phyloP scores from a whole-genome alignment of 495 filamentous ascomycete genomes.

The Neurospora sp. region DNA sequence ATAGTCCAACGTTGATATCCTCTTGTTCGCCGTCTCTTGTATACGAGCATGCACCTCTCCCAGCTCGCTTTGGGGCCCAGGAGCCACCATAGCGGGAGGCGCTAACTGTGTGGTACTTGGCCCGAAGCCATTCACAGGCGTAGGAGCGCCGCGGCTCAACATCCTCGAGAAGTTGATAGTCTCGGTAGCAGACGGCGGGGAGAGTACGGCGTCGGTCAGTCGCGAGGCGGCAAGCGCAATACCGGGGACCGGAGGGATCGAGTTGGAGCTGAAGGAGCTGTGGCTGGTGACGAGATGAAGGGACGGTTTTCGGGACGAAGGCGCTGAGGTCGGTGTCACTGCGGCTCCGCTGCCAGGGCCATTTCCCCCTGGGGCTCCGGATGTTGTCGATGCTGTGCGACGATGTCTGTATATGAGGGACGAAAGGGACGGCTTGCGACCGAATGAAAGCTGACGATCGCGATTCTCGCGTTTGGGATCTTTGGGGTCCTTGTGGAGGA shows the following conservation, averaged over 20 bases:
- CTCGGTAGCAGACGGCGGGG: constrained; percentile 25
- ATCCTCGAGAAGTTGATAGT: constrained; percentile 30
- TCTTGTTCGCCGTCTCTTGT: constrained; percentile 78
- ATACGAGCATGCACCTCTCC: constrained; percentile 63
- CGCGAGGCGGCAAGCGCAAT: constrained; percentile 27
- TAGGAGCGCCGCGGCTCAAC: constrained; percentile 28
- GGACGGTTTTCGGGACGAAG: not conserved
- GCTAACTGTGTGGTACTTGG: constrained; percentile 19
- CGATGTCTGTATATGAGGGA: constrained; percentile 25
- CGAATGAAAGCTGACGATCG: constrained; percentile 37
- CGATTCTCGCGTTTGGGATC: constrained; percentile 8
- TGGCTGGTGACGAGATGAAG: not conserved
- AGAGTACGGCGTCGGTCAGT: constrained; percentile 19
- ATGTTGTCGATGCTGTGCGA: constrained; percentile 22
- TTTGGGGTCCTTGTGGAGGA: constrained; percentile 28
- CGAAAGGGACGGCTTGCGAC: constrained; percentile 33
- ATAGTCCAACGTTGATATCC: constrained; percentile 94
- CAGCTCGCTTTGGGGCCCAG: constrained; percentile 28
- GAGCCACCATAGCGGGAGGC: constrained; percentile 20
- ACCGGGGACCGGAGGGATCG: constrained; percentile 29
- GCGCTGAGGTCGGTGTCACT: constrained; percentile 5
- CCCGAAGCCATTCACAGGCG: constrained; percentile 17
- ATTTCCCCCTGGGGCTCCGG: constrained; percentile 6
- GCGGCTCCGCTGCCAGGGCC: not conserved
- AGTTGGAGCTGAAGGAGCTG: constrained; percentile 17